Evolutionary conservation across 2,329 filamentous ascomycete species (phyloP), one percentile per base, ranked within the genome.

Genomic region (Clonostachys rhizophaga): DNA sequence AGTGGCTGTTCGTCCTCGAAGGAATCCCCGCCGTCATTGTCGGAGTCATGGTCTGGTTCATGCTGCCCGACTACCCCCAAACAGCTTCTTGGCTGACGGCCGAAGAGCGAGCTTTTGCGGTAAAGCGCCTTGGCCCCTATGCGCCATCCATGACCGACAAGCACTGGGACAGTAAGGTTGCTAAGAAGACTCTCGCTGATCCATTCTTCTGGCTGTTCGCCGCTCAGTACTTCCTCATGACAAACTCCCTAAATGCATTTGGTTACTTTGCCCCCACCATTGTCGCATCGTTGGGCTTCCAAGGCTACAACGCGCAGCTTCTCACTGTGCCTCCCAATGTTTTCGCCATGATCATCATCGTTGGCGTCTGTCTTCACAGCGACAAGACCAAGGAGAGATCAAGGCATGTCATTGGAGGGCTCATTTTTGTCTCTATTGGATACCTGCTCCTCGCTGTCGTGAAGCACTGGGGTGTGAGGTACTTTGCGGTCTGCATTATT

Each of bases 1-100:
- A 14, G 24, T 87, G 83, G 68, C 73, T 86, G 5, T 87, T 87
- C 59, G 76, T 86, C 47, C 68, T 86, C 44, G 71, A 67, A 49
- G 56, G 67, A 14, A 56, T 63, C 17, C 47, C 57, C 17, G 54
- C 62, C 37, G 47, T 66, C 44, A 45, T 64, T 30, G 54, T 62
- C n/a, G 56, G 57, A 35, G 40, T 67, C 34, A 17, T 66, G 45
- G 53, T 62, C 44, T 62, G 57, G 50, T 63, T 58, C 53, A 59
- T 54, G 49, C 55, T 57, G 24, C 63, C 63, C 2, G 62, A 67
- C 45, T 65, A 60, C 46, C 64, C 64, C 3, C 62, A 66, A 51
- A 63, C 61, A 4, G 60, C 59, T 34, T 45, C 49, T 1, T 66
- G 63, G 59, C 55, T 67, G 13, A 62, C 59, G 9, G 52, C 57